Percentiles rank a stretch among this genome's conserved stretches.
These are phyloP conservation scores for Microascus cirrosus DNA, from an alignment of 2,329 filamentous ascomycete genomes.

Conservation along the genomic window DNA sequence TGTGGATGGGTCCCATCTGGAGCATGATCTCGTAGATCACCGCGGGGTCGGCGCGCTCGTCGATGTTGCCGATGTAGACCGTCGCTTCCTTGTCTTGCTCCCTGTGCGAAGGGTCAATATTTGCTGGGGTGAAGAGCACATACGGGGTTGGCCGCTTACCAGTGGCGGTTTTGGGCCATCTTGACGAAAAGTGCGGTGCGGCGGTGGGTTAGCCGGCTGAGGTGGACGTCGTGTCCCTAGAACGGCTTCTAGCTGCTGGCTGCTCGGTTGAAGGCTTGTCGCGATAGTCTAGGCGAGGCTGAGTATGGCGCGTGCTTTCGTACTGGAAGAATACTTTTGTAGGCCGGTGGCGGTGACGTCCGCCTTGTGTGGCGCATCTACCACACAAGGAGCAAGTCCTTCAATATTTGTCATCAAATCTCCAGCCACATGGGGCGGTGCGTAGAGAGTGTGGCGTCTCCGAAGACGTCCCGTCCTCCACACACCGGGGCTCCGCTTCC, in stretches of 20 bases:
- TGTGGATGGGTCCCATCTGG: conserved; percentile 92
- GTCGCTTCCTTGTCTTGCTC: conserved; percentile 98
- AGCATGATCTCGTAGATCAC: conserved; percentile 97
- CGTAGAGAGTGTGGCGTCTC: background rate
- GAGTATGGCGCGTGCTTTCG: background rate
- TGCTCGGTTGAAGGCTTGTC: background rate
- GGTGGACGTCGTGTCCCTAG: background rate
- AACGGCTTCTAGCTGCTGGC: background rate
- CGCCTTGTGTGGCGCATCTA: conserved; percentile 3
- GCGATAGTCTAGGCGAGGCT: conserved; percentile 1
- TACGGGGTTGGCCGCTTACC: conserved; percentile 34
- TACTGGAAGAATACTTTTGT: background rate
- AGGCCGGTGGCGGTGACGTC: background rate
- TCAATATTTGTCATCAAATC: background rate
- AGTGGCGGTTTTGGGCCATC: conserved; percentile 65
- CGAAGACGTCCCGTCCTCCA: background rate
- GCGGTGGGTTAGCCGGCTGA: background rate
- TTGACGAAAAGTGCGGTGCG: conserved; percentile 15
- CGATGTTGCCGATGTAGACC: conserved; percentile 95
- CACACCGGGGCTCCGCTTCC: background rate
- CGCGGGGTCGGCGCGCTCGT: conserved; percentile 85
- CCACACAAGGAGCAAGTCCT: no score
- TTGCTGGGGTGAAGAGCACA: background rate
- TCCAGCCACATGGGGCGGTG: background rate
- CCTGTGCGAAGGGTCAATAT: conserved; percentile 36